These are phyloP conservation scores for Penicillium sp. DNA, from an alignment of 2,329 filamentous ascomycete genomes.

Conservation along the genomic window DNA sequence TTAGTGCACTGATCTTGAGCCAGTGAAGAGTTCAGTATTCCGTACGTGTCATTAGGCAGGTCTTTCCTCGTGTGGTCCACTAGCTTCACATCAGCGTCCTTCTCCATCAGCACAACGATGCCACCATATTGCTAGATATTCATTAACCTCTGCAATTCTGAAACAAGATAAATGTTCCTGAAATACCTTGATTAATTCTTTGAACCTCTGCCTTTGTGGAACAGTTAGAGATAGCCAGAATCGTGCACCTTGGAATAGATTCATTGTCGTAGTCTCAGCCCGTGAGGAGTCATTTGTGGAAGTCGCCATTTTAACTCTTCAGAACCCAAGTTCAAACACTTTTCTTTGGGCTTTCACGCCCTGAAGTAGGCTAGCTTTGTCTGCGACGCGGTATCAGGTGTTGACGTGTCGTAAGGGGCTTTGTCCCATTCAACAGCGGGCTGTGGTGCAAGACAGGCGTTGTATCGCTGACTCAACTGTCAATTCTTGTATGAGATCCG, in stretches of 20 bases:
- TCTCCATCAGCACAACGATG: slow-evolving; percentile 51
- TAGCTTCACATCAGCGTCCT: slow-evolving; percentile 57
- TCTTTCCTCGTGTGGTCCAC: slow-evolving; percentile 57
- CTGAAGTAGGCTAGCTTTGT: neutral
- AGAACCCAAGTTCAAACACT: neutral
- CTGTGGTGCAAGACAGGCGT: neutral
- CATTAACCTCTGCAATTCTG: neutral
- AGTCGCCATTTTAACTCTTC: neutral
- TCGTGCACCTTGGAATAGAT: slow-evolving; percentile 53
- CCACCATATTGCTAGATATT: slow-evolving; percentile 53
- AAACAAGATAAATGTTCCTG: neutral
- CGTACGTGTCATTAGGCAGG: slow-evolving; percentile 49
- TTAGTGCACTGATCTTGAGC: slow-evolving; percentile 5
- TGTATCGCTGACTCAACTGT: neutral
- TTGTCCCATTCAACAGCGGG: neutral
- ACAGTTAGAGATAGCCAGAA: slow-evolving; percentile 60
- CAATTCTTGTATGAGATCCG: neutral
- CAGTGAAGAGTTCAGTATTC: slow-evolving; percentile 27
- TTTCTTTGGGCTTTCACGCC: neutral
- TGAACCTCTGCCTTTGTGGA: slow-evolving; percentile 50
- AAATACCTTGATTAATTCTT: slow-evolving; percentile 48
- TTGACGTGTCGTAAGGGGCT: slow-evolving; percentile 10
- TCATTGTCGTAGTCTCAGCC: neutral
- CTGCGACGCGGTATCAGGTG: slow-evolving; percentile 30
- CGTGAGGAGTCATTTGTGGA: neutral